Base-by-base conservation (phyloP, 345 rosid genomes). In the Gossypium ekmanianum region DNA sequence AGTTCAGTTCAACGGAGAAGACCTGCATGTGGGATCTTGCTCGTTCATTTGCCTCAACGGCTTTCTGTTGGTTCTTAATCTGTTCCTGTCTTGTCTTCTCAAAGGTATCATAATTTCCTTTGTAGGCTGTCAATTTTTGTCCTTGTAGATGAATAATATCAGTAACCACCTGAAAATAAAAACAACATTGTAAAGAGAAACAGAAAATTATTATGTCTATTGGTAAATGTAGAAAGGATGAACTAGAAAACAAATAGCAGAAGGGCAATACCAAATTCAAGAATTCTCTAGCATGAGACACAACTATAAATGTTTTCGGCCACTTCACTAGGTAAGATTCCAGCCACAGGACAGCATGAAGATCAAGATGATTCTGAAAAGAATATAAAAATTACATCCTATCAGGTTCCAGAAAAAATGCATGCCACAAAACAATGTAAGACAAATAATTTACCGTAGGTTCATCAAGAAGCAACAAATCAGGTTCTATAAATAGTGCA, bases 251-350 rank as follows among this genome's bases (percentile, higher is more conserved):
- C 57, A 59, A 29, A 47, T 27, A 57, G 74, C 17, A 10, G 17
- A 22, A 65, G 71, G 79, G 70, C n/a, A 50, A 72, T 90, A 95
- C 99, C 84, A 86, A 87, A 85, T 95, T 95, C 86, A 95, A 84
- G 84, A 95, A 95, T 83, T 95, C 98, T 81, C 99, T 87, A 73
- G 99, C 99, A 85, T 93, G 98, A 69, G 99, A 95, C 75, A 95
- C 99, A 73, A 91, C 99, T 66, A 95, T 90, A 81, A 91, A 88
- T 44, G 99, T 95, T 86, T 95, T 95, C 24, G 98, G 97, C 99
- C 99, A 95, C 82, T 95, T 93, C 76, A 90, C 85, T 68, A 95
- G 87, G 88, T 95, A 95, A 54, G 92, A 11, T 85, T 95, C 99
- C 87, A 95, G 77, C 99, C 99, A 95, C 61, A 95, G 80, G 77